Evolutionary conservation across 2,329 filamentous ascomycete species (phyloP).

Genomic region (Epichloe gansuensis): DNA sequence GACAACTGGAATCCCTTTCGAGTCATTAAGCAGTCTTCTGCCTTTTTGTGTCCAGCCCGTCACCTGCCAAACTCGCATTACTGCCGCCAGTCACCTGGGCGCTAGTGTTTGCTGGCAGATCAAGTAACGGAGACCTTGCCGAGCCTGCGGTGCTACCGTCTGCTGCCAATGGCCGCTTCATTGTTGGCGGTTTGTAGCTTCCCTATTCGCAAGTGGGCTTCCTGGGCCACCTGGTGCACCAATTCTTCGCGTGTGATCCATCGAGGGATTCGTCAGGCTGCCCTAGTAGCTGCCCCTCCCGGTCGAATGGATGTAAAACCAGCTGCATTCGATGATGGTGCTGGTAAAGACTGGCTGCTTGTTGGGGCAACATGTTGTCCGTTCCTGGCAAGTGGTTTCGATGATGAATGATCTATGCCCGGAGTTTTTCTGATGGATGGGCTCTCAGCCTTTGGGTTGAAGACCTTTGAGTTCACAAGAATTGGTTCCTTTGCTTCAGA

Average conservation of each 20-base stretch:
- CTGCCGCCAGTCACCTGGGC: constrained; percentile 10
- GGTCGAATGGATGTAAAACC: constrained; percentile 19
- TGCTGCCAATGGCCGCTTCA: constrained; percentile 36
- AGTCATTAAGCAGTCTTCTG: constrained; percentile 27
- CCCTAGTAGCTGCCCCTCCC: constrained; percentile 21
- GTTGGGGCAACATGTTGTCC: constrained; percentile 38
- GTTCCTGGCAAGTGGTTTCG: constrained; percentile 55
- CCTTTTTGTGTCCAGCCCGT: constrained; percentile 36
- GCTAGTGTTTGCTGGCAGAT: constrained; percentile 35
- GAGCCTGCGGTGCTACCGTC: constrained; percentile 14
- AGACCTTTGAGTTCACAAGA: constrained; percentile 30
- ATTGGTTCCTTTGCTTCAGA: constrained; percentile 24
- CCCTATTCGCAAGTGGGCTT: constrained; percentile 48
- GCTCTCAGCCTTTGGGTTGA: constrained; percentile 64
- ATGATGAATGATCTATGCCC: constrained; percentile 70
- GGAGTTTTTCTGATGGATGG: constrained; percentile 84
- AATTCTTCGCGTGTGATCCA: constrained; percentile 44
- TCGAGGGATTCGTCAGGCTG: constrained; percentile 38
- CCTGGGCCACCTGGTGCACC: constrained; percentile 41
- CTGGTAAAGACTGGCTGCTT: constrained; percentile 16
- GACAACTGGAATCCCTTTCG: neutral
- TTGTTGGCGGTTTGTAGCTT: constrained; percentile 47
- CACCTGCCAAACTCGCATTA: constrained; percentile 7
- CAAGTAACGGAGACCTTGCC: constrained; percentile 34
- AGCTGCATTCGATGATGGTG: constrained; percentile 12